Conservation (phyloP, 768 basidiomycete species). For the Termitomyces bulborhizus region DNA sequence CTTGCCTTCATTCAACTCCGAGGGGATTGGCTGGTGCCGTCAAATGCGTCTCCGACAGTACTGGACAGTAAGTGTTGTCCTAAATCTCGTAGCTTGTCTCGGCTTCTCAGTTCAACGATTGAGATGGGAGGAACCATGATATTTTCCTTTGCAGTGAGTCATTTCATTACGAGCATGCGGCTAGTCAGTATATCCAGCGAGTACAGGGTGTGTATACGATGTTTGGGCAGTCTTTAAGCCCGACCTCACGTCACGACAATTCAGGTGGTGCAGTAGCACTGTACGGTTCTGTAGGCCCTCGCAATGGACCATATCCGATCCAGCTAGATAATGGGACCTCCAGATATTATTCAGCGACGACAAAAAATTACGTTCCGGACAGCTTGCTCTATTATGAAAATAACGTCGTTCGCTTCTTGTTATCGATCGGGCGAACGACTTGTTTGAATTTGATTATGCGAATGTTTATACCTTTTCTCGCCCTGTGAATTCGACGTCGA, state of each 20-base stretch:
- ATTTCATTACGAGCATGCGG: neutral
- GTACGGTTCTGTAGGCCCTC: conserved; percentile 6
- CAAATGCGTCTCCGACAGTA: neutral
- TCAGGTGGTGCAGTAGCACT: conserved; percentile 7
- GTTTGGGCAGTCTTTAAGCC: neutral
- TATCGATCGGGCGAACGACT: neutral
- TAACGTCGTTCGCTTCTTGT: neutral
- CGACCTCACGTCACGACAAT: too few relatives aligned
- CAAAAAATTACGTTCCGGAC: neutral
- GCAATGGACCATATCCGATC: conserved; percentile 5
- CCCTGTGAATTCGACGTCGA: neutral
- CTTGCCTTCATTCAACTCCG: neutral
- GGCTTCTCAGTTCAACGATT: neutral
- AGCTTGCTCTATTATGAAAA: conserved; percentile 1
- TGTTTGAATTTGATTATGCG: neutral
- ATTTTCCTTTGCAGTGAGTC: neutral
- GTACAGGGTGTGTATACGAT: neutral
- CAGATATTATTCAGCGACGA: neutral
- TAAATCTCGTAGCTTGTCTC: neutral
- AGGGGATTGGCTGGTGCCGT: neutral
- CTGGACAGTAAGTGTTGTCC: conserved; percentile 2
- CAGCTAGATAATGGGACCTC: neutral
- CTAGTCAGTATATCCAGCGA: neutral
- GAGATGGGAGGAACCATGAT: neutral
- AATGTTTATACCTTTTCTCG: neutral